Percentiles rank a stretch among this genome's conserved stretches.
Conservation (phyloP, 805 yeast species). For the Lipomyces lipofer region DNA sequence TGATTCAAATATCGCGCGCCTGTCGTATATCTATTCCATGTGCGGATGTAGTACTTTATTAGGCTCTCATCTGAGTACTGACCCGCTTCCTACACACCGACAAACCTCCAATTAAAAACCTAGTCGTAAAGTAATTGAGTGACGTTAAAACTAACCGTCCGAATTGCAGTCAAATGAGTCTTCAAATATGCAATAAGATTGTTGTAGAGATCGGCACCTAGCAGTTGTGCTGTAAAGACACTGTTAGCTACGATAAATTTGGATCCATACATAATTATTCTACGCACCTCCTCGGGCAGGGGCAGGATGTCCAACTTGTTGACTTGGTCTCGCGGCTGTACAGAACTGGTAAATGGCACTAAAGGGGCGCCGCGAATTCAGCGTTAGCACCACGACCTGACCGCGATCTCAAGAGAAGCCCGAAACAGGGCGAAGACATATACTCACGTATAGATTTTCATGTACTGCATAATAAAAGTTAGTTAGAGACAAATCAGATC, state of each 20-base stretch:
- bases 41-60: conserved; percentile 76
- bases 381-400: no score
- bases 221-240: conserved; percentile 49
- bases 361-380: no score
- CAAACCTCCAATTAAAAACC: background rate
- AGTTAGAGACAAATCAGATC: no score
- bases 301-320: conserved; percentile 24
- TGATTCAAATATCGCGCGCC: conserved; percentile 92
- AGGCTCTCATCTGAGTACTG: conserved; percentile 64
- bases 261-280: background rate
- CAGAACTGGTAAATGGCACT: conserved; percentile 33
- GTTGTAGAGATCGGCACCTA: conserved; percentile 86
- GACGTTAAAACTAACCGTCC: conserved; percentile 23
- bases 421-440: no score
- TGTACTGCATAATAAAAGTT: conserved; percentile 30
- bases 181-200: conserved; percentile 67
- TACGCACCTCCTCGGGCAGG: conserved; percentile 29
- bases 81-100: conserved; percentile 41
- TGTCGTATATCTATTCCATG: conserved; percentile 85
- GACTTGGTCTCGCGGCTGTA: conserved; percentile 31
- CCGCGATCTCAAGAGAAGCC: no score
- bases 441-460: conserved; percentile 40
- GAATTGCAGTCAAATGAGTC: conserved; percentile 45
- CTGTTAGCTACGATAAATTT: no score
- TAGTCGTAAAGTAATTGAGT: background rate